Base-by-base conservation (phyloP, 306 rosid genomes). In the Psophocarpus tetragonolobus region DNA sequence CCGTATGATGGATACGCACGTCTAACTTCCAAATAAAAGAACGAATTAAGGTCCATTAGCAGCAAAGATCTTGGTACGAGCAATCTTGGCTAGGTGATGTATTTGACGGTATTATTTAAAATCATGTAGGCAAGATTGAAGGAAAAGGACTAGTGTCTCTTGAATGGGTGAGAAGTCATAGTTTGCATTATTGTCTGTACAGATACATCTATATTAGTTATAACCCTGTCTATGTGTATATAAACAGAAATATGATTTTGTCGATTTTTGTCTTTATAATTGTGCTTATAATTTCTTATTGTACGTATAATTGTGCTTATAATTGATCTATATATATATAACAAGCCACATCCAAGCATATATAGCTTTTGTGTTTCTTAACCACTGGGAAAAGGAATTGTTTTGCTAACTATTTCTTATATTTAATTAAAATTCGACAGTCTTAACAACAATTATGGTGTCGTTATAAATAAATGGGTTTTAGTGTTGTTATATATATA, bases 91-190 rank as follows among this genome's bases (percentile, higher is more conserved):
- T 39, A 51, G 21, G 11, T 72, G 20, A 61, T 62, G 21, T 58
- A 45, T 45, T 79, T 60, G 64, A 33, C 20, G 74, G 58, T 61
- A 53, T 48, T 30, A 60, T 81, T 68, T 75, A 65, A 53, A 60
- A 44, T 26, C 57, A 67, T 23, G 54, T 56, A 56, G 56, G 42
- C 24, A 44, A 54, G 45, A 57, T 42, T n/a, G 47, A 68, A 47
- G 26, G 67, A 75, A 56, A 68, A 75, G 13, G 84, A 74, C 76
- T 5, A 4, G 71, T 35, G 47, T 68, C 47, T 33, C 36, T 66
- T 73, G 24, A 74, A 74, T 57, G 66, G 65, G 71, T 74, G 64
- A 74, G 8, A 18, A n/a, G 69, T 73, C 61, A 53, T 38, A 54
- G 50, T 53, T 66, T 27, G 50, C 68, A 26, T 77, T 54, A 54